phyloP scores from a whole-genome alignment of 2,329 filamentous ascomycete genomes.

The Claviceps spartinae region DNA sequence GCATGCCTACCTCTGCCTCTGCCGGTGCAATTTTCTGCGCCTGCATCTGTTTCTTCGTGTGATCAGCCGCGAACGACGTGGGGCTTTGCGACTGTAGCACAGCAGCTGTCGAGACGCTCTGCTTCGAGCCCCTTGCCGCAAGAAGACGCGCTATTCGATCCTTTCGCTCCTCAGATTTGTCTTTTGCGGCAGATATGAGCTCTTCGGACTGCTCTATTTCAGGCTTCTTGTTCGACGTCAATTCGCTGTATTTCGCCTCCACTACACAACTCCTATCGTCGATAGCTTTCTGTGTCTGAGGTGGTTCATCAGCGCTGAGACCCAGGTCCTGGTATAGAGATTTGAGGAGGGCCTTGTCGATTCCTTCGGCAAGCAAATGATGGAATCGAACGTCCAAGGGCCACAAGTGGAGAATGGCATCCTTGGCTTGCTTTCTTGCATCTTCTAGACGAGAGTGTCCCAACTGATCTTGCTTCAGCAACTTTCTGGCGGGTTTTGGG shows the following conservation, averaged over 20 bases:
- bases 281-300: not conserved
- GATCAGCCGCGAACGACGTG: slow-evolving; percentile 2
- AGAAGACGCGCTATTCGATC: slow-evolving; percentile 65
- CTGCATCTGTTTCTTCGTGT: not conserved
- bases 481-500: not conserved
- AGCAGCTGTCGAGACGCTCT: slow-evolving; percentile 10
- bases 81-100: slow-evolving; percentile 3
- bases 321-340: slow-evolving; percentile 56
- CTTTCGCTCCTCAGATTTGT: slow-evolving; percentile 49
- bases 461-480: not conserved
- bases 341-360: slow-evolving; percentile 49
- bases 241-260: not conserved
- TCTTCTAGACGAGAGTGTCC: slow-evolving; percentile 16
- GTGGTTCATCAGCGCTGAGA: slow-evolving; percentile 28
- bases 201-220: not conserved
- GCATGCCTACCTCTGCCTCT: not conserved
- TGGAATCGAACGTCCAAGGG: slow-evolving; percentile 58
- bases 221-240: not conserved
- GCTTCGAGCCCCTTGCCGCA: slow-evolving; percentile 55
- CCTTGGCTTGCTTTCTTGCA: slow-evolving; percentile 46
- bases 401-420: slow-evolving; percentile 52
- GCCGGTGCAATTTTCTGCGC: not conserved
- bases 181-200: slow-evolving; percentile 3
- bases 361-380: slow-evolving; percentile 59
- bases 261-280: not conserved